A percentile compares a stretch with the other conserved stretches of the same genome.
Evolutionary conservation across 306 rosid genomes (phyloP).

Genomic region (Luffa aegyptiaca): DNA sequence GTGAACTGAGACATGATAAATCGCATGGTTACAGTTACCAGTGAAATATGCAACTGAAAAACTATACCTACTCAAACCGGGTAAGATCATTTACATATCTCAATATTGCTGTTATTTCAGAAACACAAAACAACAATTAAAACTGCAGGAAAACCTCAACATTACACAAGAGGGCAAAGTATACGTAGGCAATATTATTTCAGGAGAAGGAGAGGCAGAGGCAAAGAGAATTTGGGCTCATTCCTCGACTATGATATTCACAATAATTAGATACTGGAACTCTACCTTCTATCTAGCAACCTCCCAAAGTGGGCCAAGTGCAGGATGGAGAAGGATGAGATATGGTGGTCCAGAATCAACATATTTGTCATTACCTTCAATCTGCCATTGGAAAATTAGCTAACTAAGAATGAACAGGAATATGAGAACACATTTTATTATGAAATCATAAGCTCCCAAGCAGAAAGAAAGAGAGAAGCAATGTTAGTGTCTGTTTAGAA

Average conservation of each 20-base stretch:
- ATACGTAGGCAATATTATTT: neutral
- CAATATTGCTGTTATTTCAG: neutral
- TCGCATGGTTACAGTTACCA: neutral
- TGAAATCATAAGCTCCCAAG: slow-evolving; percentile 2
- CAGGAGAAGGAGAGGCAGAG: neutral
- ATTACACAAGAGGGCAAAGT: neutral
- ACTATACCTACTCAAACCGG: neutral
- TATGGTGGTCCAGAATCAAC: slow-evolving; percentile 78
- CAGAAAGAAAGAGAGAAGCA: neutral
- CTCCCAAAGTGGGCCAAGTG: slow-evolving; percentile 99
- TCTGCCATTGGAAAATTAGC: slow-evolving; percentile 30
- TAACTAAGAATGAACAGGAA: slow-evolving; percentile 3
- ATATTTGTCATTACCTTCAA: slow-evolving; percentile 65
- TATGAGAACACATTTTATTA: neutral
- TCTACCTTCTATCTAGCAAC: slow-evolving; percentile 75
- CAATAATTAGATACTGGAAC: slow-evolving; percentile 6
- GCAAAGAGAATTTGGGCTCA: neutral
- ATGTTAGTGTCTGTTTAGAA: neutral
- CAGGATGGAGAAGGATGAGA: slow-evolving; percentile 87
- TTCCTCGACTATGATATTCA: neutral
- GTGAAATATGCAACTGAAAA: neutral
- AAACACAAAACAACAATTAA: neutral
- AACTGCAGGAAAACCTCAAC: neutral
- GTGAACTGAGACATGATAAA: slow-evolving; percentile 36
- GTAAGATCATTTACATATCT: neutral